Evolutionary conservation across 2,329 filamentous ascomycete genomes (phyloP), one percentile per base, ranked within the genome.

Genomic region (Periglandula ipomoeae): DNA sequence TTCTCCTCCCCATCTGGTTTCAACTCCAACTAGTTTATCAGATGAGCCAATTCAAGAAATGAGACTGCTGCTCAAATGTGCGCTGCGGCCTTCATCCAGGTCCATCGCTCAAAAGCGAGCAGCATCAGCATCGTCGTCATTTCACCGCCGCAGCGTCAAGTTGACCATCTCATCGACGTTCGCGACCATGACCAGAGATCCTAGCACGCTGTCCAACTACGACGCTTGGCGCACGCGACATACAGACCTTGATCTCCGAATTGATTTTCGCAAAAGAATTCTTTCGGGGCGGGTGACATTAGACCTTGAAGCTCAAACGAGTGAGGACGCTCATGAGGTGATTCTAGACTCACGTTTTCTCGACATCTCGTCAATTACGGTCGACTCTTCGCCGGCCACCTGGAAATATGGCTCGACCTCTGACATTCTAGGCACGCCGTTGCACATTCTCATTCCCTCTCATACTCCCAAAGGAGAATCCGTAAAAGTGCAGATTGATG

Each of bases 181-280:
- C n/a, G n/a, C n/a, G n/a, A n/a, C n/a, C n/a, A n/a, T n/a, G n/a
- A n/a, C n/a, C n/a, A n/a, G n/a, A n/a, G 91, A 97, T 69, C 89
- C 89, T 46, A 94, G 89, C 66, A 96, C 93, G 23, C 71, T 93
- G 51, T 86, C 87, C 63, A 97, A 97, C 72, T 96, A 96, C 69
- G 82, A 87, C 66, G 82, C 85, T 49, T 96, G 89, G 82, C 75
- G 80, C 52, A 95, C 88, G 17, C 82, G 78, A 63, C 89, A 96
- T 70, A 93, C 89, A 17, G 84, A 80, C 19, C 86, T 87, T 50
- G 82, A 86, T 65, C 80, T 96, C 61, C 80, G 82, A 56, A 83
- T 97, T 58, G 82, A 95, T 60, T 98, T 97, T 65, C 79, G 85
- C 52, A 75, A 81, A 61, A 87, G 89, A 71, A 76, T 79, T 48